A percentile compares a stretch with the other conserved stretches of the same genome.
These are phyloP conservation scores for Ophiostoma quercus DNA, from an alignment of 2,329 filamentous ascomycete species.

Conservation along the genomic window DNA sequence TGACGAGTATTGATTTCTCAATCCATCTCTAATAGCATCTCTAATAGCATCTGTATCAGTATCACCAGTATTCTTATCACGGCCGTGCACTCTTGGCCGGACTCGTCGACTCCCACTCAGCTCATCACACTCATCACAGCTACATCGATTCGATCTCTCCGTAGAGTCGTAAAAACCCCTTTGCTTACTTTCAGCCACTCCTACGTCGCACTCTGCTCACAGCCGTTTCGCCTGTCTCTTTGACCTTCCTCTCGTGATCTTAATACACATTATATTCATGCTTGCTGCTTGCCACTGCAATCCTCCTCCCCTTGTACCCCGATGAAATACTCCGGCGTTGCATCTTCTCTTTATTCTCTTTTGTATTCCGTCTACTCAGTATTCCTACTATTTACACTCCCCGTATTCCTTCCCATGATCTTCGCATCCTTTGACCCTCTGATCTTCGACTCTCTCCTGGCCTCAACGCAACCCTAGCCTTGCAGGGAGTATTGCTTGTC, in stretches of 20 bases:
- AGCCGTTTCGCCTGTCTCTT: background rate
- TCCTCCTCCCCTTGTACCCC: background rate
- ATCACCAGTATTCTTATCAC: background rate
- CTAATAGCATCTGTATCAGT: background rate
- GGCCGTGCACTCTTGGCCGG: background rate
- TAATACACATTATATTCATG: background rate
- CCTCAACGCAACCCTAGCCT: background rate
- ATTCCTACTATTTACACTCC: background rate
- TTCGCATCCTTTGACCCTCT: constrained; percentile 6
- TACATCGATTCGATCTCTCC: background rate
- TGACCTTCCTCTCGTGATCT: background rate
- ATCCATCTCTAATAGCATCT: constrained; percentile 4
- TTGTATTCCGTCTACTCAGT: background rate
- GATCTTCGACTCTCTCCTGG: background rate
- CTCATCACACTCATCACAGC: background rate
- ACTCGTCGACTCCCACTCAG: background rate
- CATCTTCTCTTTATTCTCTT: background rate
- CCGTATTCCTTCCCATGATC: background rate
- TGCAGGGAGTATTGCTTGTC: background rate
- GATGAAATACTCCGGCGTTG: too few species aligned
- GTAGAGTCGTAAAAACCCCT: background rate
- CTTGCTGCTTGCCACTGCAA: too few species aligned
- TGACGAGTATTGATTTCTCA: background rate
- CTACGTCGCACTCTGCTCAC: too few species aligned
- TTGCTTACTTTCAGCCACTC: background rate